These are phyloP conservation scores for Fusarium musae DNA, from an alignment of 2,329 filamentous ascomycete species.

Conservation along the genomic window DNA sequence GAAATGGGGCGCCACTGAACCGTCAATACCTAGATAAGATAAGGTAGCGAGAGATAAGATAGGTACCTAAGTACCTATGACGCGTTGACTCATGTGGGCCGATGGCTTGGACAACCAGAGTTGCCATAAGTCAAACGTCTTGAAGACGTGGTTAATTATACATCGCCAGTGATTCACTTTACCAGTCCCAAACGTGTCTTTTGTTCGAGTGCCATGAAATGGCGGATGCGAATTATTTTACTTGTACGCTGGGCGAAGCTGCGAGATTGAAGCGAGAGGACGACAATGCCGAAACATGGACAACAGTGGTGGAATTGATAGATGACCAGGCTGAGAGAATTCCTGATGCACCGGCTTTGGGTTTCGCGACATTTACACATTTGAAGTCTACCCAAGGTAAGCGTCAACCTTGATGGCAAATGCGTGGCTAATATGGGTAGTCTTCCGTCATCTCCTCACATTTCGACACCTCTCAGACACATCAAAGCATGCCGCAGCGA, in stretches of 20 bases:
- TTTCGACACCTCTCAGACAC: conserved; percentile 47
- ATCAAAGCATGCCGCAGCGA: conserved; percentile 50
- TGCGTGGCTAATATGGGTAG: background rate
- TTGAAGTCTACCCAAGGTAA: background rate
- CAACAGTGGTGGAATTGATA: conserved; percentile 62
- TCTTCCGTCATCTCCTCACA: conserved; percentile 34
- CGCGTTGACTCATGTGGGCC: background rate
- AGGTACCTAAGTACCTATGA: background rate
- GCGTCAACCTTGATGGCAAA: accelerated
- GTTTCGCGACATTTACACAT: conserved; percentile 53
- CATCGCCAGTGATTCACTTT: accelerated
- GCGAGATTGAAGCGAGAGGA: conserved; percentile 46
- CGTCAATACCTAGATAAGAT: background rate
- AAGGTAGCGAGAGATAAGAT: background rate
- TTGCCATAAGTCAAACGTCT: background rate
- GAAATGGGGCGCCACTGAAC: background rate
- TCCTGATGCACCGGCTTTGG: conserved; percentile 59
- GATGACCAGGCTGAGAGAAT: conserved; percentile 55
- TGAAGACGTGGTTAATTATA: too few relatives aligned
- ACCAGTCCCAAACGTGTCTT: accelerated
- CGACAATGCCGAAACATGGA: conserved; percentile 47
- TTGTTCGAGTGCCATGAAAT: background rate
- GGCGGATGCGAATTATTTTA: conserved; percentile 62
- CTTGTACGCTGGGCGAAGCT: conserved; percentile 69
- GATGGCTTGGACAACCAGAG: too few relatives aligned